Evolutionary conservation across 1,284 basidiomycete genomes (phyloP).

Genomic region (Fistulina hepatica): DNA sequence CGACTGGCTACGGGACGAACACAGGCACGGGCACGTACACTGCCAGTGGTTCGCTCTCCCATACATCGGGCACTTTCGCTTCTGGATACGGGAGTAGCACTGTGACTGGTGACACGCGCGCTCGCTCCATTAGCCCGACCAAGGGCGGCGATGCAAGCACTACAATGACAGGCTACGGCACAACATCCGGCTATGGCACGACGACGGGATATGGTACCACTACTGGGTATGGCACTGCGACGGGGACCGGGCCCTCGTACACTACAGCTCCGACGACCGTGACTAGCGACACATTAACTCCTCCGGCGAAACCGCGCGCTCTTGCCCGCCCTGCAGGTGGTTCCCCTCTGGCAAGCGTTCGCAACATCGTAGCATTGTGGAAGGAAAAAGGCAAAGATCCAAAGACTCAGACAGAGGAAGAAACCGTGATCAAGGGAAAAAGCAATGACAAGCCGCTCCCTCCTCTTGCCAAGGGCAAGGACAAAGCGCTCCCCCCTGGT

Average conservation of each 20-base stretch:
- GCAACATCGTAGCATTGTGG: conserved; percentile 74
- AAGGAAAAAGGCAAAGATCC: too few species aligned
- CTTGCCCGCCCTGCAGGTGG: conserved; percentile 45
- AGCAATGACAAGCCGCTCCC: conserved; percentile 21
- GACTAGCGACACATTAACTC: conserved; percentile 17
- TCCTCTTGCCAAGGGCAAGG: conserved; percentile 12
- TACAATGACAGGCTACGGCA: conserved; percentile 11
- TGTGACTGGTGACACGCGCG: conserved; percentile 18
- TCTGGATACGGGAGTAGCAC: conserved; percentile 23
- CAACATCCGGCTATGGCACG: neutral
- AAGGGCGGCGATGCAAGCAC: conserved; percentile 7
- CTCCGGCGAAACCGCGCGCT: conserved; percentile 13
- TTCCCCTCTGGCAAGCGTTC: conserved; percentile 59
- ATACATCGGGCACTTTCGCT: too few species aligned
- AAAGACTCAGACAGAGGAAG: conserved; percentile 50
- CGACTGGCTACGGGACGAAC: too few species aligned
- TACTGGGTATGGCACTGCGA: conserved; percentile 7
- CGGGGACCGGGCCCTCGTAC: conserved; percentile 5
- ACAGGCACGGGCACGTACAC: too few species aligned
- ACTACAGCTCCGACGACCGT: conserved; percentile 9
- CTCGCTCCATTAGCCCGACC: conserved; percentile 4
- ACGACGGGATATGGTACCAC: conserved; percentile 9
- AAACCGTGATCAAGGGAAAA: conserved; percentile 33
- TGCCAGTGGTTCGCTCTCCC: too few species aligned
- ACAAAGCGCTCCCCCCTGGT: neutral